Conservation (phyloP, 1,284 basidiomycete genomes). For the Sporisorium iseilematis-ciliati region DNA sequence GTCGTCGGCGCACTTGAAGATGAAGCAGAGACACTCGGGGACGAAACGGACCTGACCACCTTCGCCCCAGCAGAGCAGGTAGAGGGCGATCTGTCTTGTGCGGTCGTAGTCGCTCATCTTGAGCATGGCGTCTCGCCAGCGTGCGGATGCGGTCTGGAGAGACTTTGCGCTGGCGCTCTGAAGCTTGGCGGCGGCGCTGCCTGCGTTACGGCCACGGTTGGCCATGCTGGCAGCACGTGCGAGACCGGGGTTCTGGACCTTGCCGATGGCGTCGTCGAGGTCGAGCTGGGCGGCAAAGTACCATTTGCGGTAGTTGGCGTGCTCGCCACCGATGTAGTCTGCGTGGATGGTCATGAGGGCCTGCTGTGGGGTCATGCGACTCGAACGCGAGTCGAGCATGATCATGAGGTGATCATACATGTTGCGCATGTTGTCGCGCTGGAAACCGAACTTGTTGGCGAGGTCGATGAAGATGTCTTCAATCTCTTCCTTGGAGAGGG, state of each 20-base stretch:
- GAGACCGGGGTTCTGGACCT: conserved; percentile 89
- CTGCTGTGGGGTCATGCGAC: conserved; percentile 94
- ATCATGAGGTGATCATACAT: conserved; percentile 98
- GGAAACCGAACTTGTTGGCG: conserved; percentile 99
- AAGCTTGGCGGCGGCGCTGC: conserved; percentile 72
- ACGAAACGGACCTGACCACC: conserved; percentile 98
- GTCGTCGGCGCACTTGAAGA: conserved; percentile 99
- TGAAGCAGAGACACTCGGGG: conserved; percentile 97
- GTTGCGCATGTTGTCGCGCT: conserved; percentile 79
- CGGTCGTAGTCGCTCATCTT: conserved; percentile 99
- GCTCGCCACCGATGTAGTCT: conserved; percentile 94
- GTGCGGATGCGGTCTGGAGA: conserved; percentile 81
- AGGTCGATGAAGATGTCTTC: conserved; percentile 98
- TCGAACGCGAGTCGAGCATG: conserved; percentile 78
- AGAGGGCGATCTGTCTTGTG: conserved; percentile 94
- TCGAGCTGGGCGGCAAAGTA: conserved; percentile 99
- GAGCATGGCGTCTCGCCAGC: conserved; percentile 98
- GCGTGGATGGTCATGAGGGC: conserved; percentile 91
- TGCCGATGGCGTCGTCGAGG: conserved; percentile 95
- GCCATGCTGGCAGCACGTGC: conserved; percentile 86
- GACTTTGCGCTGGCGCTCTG: conserved; percentile 82
- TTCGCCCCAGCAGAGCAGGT: conserved; percentile 97
- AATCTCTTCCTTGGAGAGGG: conserved; percentile 97
- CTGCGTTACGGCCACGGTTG: conserved; percentile 55
- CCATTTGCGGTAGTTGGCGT: conserved; percentile 76